A percentile compares a stretch with the other conserved stretches of the same genome.
Conservation (phyloP, 1,284 basidiomycete genomes). For the Athelia sp. region DNA sequence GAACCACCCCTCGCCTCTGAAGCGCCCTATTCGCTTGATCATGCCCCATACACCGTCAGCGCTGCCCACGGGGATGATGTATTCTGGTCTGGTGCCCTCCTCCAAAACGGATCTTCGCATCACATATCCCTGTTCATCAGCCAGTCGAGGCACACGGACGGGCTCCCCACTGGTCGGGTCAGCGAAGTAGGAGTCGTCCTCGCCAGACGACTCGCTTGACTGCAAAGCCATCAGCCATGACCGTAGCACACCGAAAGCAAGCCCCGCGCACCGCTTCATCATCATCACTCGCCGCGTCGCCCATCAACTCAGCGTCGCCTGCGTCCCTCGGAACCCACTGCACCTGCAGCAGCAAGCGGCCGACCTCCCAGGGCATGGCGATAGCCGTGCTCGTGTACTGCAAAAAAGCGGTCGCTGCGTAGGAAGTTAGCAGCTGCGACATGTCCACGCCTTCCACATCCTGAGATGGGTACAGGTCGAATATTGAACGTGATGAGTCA, state of each 20-base stretch:
- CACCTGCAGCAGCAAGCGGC: conserved; percentile 92
- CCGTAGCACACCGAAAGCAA: not conserved
- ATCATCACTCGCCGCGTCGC: conserved; percentile 44
- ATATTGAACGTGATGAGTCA: conserved; percentile 55
- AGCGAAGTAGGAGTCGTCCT: conserved; percentile 70
- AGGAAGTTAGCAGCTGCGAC: conserved; percentile 50
- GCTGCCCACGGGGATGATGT: conserved; percentile 82
- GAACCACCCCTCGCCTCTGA: conserved; percentile 83
- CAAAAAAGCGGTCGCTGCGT: conserved; percentile 63
- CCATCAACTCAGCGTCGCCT: conserved; percentile 34
- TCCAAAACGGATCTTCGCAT: conserved; percentile 64
- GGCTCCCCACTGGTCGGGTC: conserved; percentile 52
- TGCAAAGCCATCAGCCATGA: conserved; percentile 18
- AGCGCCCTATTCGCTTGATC: conserved; percentile 84
- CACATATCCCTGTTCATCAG: conserved; percentile 77
- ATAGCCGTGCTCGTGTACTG: conserved; percentile 83
- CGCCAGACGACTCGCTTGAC: conserved; percentile 61
- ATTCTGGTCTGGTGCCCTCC: conserved; percentile 73
- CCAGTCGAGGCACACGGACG: conserved; percentile 39
- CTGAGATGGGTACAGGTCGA: conserved; percentile 62
- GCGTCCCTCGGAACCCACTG: conserved; percentile 89
- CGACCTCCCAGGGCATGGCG: conserved; percentile 97
- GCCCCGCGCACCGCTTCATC: conserved; percentile 42
- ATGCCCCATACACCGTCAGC: conserved; percentile 91
- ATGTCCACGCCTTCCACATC: conserved; percentile 48